Evolutionary conservation across 2,329 filamentous ascomycete genomes (phyloP).

Genomic region (Leptographium flavum): DNA sequence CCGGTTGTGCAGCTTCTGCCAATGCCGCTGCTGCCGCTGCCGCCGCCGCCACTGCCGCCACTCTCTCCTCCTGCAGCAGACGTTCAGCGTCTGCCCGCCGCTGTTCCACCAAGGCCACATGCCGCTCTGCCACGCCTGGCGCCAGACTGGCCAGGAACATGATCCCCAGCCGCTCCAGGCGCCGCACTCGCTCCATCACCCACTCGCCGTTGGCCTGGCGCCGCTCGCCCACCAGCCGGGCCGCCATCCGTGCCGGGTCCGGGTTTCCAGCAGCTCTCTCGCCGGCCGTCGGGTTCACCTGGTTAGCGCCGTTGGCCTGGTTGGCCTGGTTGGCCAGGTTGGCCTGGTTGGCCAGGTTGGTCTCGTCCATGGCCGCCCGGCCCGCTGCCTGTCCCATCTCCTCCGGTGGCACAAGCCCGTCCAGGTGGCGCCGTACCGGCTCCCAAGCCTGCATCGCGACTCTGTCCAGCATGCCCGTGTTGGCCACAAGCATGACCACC

Average conservation of each 20-base stretch:
- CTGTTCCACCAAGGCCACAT: conserved; percentile 44
- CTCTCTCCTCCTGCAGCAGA: conserved; percentile 24
- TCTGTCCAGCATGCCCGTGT: conserved; percentile 43
- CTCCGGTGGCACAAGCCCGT: conserved; percentile 37
- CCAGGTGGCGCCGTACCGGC: conserved; percentile 43
- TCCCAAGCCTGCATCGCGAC: conserved; percentile 39
- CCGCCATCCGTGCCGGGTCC: conserved; percentile 37
- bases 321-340: too few species aligned
- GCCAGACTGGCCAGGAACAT: conserved; percentile 53
- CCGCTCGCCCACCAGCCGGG: conserved; percentile 35
- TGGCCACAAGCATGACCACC: conserved; percentile 40
- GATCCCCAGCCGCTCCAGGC: conserved; percentile 44
- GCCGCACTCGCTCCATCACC: conserved; percentile 34
- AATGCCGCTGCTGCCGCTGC: conserved; percentile 20
- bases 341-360: too few species aligned
- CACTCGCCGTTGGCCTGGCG: conserved; percentile 31
- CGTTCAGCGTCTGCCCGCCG: not conserved
- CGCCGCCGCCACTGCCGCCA: conserved; percentile 24
- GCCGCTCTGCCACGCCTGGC: conserved; percentile 49
- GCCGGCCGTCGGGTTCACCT: not conserved
- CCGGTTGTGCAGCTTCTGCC: conserved; percentile 18
- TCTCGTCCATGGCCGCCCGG: too few species aligned
- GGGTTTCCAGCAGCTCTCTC: conserved; percentile 14
- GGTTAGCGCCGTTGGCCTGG: not conserved
- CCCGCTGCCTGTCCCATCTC: conserved; percentile 22